phyloP scores from a whole-genome alignment of 306 rosid genomes.

The Aeschynomene evenia region DNA sequence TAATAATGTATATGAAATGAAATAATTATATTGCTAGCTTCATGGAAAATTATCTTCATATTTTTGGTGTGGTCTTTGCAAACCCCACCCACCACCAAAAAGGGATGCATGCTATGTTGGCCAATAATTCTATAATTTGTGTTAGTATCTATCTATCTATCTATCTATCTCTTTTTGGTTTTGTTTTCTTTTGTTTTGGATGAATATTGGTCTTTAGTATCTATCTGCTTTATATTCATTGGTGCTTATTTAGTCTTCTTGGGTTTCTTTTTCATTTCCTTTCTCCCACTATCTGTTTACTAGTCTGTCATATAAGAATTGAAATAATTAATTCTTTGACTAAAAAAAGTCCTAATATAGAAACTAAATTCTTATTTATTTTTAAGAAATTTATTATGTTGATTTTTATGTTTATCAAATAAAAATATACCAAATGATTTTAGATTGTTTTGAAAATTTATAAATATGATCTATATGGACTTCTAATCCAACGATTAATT shows the following conservation, averaged over 20 bases:
- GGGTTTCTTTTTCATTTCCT: conserved; percentile 29
- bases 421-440: too few relatives aligned
- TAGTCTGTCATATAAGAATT: conserved; percentile 7
- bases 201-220: conserved; percentile 2
- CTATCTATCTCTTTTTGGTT: neutral
- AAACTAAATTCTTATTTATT: too few relatives aligned
- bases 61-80: conserved; percentile 22
- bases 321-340: neutral
- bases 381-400: too few relatives aligned
- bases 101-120: neutral
- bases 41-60: conserved; percentile 14
- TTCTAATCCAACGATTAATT: too few relatives aligned
- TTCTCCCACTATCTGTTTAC: conserved; percentile 13
- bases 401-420: too few relatives aligned
- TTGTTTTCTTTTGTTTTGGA: conserved; percentile 1
- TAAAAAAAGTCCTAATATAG: too few relatives aligned
- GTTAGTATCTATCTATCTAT: neutral
- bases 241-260: conserved; percentile 34
- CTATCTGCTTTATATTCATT: conserved; percentile 26
- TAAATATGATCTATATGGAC: too few relatives aligned
- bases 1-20: too few relatives aligned
- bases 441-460: too few relatives aligned
- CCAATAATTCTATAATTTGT: neutral
- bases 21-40: too few relatives aligned
- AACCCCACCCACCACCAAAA: conserved; percentile 30